A percentile compares a stretch with the other conserved stretches of the same genome.
These are phyloP conservation scores for Nemania abortiva DNA, from an alignment of 2,329 filamentous ascomycete genomes.

Conservation along the genomic window DNA sequence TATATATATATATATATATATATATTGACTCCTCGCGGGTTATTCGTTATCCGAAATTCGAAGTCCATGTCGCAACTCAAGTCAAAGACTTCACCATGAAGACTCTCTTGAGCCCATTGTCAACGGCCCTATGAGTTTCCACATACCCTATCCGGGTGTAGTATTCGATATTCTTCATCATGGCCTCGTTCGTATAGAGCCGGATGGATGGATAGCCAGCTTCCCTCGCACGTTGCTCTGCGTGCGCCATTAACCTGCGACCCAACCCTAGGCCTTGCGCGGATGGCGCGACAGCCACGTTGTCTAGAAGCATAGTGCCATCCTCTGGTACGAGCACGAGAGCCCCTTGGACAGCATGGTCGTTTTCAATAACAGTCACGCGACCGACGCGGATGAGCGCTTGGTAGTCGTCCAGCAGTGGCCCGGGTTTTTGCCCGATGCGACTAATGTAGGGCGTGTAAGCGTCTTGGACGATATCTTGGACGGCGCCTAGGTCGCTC, in stretches of 20 bases:
- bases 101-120: slow-evolving; percentile 31
- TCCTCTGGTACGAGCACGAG: slow-evolving; percentile 27
- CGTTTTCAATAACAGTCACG: slow-evolving; percentile 24
- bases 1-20: not conserved
- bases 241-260: slow-evolving; percentile 23
- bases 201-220: slow-evolving; percentile 15
- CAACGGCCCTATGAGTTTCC: slow-evolving; percentile 28
- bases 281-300: slow-evolving; percentile 30
- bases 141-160: slow-evolving; percentile 28
- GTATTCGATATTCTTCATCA: slow-evolving; percentile 31
- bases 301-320: slow-evolving; percentile 29
- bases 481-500: slow-evolving; percentile 14
- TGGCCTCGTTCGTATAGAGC: slow-evolving; percentile 30
- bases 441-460: slow-evolving; percentile 26
- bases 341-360: slow-evolving; percentile 7
- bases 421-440: slow-evolving; percentile 31
- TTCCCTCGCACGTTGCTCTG: slow-evolving; percentile 12
- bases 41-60: too few relatives aligned
- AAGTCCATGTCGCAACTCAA: not conserved
- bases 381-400: slow-evolving; percentile 18
- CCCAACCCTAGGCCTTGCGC: slow-evolving; percentile 29
- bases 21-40: too few relatives aligned
- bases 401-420: slow-evolving; percentile 31
- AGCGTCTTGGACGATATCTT: slow-evolving; percentile 22
- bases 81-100: slow-evolving; percentile 27